Conservation (phyloP, 2,329 filamentous ascomycete genomes). For the Alternaria sp. region DNA sequence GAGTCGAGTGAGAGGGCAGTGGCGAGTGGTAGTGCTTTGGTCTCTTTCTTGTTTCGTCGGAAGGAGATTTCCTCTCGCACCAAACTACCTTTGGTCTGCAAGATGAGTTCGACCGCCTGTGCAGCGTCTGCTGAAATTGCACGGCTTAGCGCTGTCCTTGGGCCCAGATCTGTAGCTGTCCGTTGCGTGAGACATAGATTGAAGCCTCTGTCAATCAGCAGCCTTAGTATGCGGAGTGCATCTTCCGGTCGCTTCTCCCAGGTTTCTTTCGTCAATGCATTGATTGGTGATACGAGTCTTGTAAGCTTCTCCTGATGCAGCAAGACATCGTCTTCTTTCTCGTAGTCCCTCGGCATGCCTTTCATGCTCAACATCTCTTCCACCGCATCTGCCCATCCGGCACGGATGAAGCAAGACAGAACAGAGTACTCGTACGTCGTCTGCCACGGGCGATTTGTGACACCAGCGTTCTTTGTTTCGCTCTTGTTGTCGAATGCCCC, state of each 20-base stretch:
- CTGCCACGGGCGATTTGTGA: constrained; percentile 22
- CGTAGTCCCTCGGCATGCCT: constrained; percentile 14
- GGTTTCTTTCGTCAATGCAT: constrained; percentile 26
- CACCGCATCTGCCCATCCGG: constrained; percentile 27
- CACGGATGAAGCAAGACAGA: constrained; percentile 20
- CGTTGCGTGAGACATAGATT: constrained; percentile 18
- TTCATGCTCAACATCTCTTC: constrained; percentile 23
- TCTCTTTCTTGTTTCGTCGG: constrained; percentile 22
- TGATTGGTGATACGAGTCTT: constrained; percentile 20
- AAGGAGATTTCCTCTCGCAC: constrained; percentile 24
- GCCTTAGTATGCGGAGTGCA: constrained; percentile 25
- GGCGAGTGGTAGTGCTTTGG: constrained; percentile 21
- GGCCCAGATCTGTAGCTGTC: constrained; percentile 19
- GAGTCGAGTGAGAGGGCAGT: constrained; percentile 17
- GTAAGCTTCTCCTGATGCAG: constrained; percentile 25
- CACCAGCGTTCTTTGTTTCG: constrained; percentile 19
- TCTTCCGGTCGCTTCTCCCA: constrained; percentile 26
- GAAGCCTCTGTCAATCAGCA: constrained; percentile 21
- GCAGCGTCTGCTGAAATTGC: constrained; percentile 24
- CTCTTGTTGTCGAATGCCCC: constrained; percentile 27
- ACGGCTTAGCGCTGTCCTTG: constrained; percentile 19
- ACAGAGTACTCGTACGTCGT: constrained; percentile 25
- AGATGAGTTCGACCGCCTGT: constrained; percentile 25
- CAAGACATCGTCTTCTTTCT: constrained; percentile 24
- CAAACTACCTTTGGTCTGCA: constrained; percentile 16